Base-by-base conservation (phyloP, 371 early-diverging fungal species). In the Entomophthora muscae region DNA sequence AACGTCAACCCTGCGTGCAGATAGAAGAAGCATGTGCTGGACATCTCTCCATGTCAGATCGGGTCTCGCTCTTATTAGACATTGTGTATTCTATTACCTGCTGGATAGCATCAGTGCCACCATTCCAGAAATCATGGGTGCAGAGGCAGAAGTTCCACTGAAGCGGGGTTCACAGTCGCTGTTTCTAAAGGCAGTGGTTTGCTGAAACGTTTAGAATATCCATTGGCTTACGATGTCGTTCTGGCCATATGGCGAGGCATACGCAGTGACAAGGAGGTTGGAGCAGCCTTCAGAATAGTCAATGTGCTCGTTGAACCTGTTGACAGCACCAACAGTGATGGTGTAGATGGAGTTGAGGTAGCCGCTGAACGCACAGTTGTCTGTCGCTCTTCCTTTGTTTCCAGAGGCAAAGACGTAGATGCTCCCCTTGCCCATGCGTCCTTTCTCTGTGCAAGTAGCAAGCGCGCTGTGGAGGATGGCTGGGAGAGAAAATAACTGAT, bases 81-180 rank as follows among this genome's bases (percentile, higher is more conserved):
- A n/a, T 70, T 5, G 77, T 76, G n/a, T n/a, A n/a, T n/a, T n/a
- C n/a, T n/a, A n/a, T n/a, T n/a, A n/a, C n/a, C n/a, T n/a, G n/a
- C n/a, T n/a, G n/a, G n/a, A n/a, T n/a, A 92, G 72, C 0, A 84
- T 93, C 32, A 97, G 82, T 0, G 98, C 91, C 72, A 84, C 83
- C 21, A 95, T 78, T 51, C 92, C 98, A 0, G 92, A 89, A 3
- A 86, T 95, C 64, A 94, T 71, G 10, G 98, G 98, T 0, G 95
- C 97, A 1, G 98, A 95, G 0, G 98, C 98, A 1, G 94, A 93
- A 0, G 98, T 98, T 26, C 98, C 98, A 32, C 93, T 91, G 70
- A 90, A 91, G 27, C 71, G 68, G 55, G 73, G 67, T n/a, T n/a
- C n/a, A n/a, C n/a, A n/a, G n/a, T n/a, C n/a, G n/a, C n/a, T n/a